Evolutionary conservation across 345 rosid genomes (phyloP).

Genomic region (Euphorbia pulcherrima): DNA sequence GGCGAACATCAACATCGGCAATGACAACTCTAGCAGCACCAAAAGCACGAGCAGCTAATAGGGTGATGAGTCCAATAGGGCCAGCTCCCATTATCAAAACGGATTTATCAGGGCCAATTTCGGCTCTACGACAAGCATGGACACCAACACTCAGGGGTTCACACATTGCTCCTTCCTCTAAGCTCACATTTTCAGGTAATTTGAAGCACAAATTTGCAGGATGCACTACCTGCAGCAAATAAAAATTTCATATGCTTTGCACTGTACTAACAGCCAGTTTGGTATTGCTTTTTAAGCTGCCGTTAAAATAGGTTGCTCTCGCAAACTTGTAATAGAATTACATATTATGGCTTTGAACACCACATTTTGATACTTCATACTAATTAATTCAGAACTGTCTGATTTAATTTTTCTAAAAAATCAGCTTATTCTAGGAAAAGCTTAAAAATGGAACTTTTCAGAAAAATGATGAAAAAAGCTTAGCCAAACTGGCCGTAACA

Average conservation of each 20-base stretch:
- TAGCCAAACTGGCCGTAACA: no score
- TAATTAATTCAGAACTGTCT: no score
- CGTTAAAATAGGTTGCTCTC: no score
- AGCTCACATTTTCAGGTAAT: constrained; percentile 78
- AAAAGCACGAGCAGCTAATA: constrained; percentile 88
- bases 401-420: no score
- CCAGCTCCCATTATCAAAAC: constrained; percentile 83
- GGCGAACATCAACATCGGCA: constrained; percentile 67
- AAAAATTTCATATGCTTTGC: neutral
- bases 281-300: no score
- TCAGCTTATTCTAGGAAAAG: no score
- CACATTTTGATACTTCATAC: no score
- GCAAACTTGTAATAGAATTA: no score
- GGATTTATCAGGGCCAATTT: constrained; percentile 63
- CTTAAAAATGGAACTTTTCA: no score
- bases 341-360: no score
- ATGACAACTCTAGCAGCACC: constrained; percentile 75
- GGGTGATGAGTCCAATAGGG: constrained; percentile 85
- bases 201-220: constrained; percentile 88
- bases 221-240: constrained; percentile 61
- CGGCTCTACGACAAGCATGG: constrained; percentile 87
- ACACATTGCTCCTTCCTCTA: constrained; percentile 98
- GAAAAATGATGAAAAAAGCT: no score
- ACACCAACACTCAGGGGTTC: constrained; percentile 93
- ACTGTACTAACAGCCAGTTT: no score